Percentiles rank a stretch among this genome's conserved stretches.
Conservation (phyloP, 176 grass and related monocot species). For the Saccharum officinarum region DNA sequence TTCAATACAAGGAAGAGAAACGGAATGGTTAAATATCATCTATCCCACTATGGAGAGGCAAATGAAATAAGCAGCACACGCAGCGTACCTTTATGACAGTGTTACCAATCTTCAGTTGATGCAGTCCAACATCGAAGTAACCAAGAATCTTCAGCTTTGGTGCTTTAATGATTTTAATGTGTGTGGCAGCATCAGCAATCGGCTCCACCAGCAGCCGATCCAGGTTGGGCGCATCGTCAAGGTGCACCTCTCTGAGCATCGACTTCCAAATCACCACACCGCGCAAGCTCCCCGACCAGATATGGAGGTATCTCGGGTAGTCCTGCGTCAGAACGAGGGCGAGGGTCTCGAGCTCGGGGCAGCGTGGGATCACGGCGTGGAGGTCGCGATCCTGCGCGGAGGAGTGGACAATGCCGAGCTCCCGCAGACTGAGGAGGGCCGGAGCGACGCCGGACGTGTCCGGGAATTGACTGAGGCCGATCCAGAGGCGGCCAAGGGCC, state of each 20-base stretch:
- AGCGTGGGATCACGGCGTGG: slow-evolving; percentile 45
- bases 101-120: slow-evolving; percentile 52
- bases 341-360: slow-evolving; percentile 42
- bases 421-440: slow-evolving; percentile 23
- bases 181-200: slow-evolving; percentile 21
- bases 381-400: slow-evolving; percentile 41
- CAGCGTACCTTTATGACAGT: slow-evolving; percentile 48
- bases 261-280: slow-evolving; percentile 45
- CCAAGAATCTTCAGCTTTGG: slow-evolving; percentile 48
- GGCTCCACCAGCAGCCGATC: slow-evolving; percentile 43
- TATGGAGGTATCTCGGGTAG: slow-evolving; percentile 50
- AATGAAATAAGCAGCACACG: background rate
- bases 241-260: slow-evolving; percentile 45
- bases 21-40: background rate
- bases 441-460: slow-evolving; percentile 30
- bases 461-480: slow-evolving; percentile 47
- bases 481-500: slow-evolving; percentile 36
- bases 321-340: slow-evolving; percentile 38
- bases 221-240: slow-evolving; percentile 42
- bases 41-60: background rate
- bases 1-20: slow-evolving; percentile 32
- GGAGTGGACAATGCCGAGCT: slow-evolving; percentile 36
- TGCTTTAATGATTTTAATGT: slow-evolving; percentile 47
- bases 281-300: slow-evolving; percentile 46
- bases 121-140: slow-evolving; percentile 43